Base-by-base conservation (phyloP, 495 filamentous ascomycete species). In the Aspergillus nanangensis region DNA sequence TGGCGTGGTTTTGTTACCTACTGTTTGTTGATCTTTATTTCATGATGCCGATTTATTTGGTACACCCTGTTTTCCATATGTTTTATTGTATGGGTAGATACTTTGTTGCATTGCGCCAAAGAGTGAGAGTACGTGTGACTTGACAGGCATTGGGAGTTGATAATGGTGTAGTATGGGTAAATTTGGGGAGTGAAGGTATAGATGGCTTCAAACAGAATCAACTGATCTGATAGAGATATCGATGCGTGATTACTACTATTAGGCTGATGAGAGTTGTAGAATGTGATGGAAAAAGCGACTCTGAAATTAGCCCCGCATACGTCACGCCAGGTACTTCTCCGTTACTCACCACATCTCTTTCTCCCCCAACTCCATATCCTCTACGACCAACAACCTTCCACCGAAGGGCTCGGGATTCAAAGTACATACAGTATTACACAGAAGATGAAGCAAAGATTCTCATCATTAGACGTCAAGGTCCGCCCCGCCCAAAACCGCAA, bases 381-480 rank as follows among this genome's bases (percentile, higher is more conserved):
- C 33, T 14, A 37, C 41, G 38, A 48, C 40, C 10, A n/a, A 8
- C 18, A 24, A 17, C 8, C 20, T 40, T 4, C 10, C n/a, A n/a
- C n/a, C n/a, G n/a, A n/a, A n/a, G n/a, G n/a, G n/a, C n/a, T n/a
- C n/a, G n/a, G n/a, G n/a, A n/a, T n/a, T n/a, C n/a, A n/a, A n/a
- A n/a, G n/a, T n/a, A n/a, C n/a, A 10, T 8, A 41, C 35, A 42
- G 17, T 34, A 44, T n/a, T 35, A 42, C 34, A 3, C 15, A 15
- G 64, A 82, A 68, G 27, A 98, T 98, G 93, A 98, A 98, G 77
- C 93, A 96, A 62, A 78, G 93, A 66, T 96, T 95, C 71, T 96
- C 92, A 11, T 95, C 90, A 3, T 69, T 95, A 38, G 91, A 95
- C 63, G 87, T 95, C 51, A 86, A 88, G 76, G 87, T 88, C 25